These are phyloP conservation scores for Phytophthora citricola DNA, from an alignment of 352 stramenopile genomes.

Conservation along the genomic window DNA sequence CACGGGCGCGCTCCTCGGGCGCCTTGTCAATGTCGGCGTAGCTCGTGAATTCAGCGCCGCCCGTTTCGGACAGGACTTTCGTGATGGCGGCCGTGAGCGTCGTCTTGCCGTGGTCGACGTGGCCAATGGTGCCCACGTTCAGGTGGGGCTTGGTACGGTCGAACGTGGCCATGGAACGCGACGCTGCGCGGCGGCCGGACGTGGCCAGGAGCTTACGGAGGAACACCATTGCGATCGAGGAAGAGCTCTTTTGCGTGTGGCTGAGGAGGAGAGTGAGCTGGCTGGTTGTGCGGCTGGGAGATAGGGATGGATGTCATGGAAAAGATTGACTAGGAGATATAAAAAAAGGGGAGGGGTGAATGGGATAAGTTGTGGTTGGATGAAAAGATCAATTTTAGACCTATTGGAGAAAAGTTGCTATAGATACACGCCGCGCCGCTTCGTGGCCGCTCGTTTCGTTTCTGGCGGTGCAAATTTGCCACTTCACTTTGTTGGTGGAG, in stretches of 20 bases:
- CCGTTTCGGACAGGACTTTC: conserved; percentile 82
- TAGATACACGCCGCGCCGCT: background rate
- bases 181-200: conserved; percentile 16
- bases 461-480: no score
- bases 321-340: background rate
- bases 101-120: conserved; percentile 98
- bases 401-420: background rate
- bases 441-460: background rate
- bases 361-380: background rate
- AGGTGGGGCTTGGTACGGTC: conserved; percentile 94
- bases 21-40: conserved; percentile 97
- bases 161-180: conserved; percentile 66
- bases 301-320: conserved; percentile 15
- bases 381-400: background rate
- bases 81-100: conserved; percentile 97
- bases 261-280: conserved; percentile 13
- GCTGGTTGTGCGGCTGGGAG: conserved; percentile 18
- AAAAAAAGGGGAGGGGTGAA: background rate
- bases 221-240: conserved; percentile 30
- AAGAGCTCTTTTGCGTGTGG: conserved; percentile 14
- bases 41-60: conserved; percentile 83
- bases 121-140: conserved; percentile 99
- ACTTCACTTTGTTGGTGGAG: no score
- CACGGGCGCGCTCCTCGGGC: conserved; percentile 73
- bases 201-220: conserved; percentile 37